Evolutionary conservation across 495 filamentous ascomycete species (phyloP), one percentile per base, ranked within the genome.

Genomic region (Entonaema liquescens): DNA sequence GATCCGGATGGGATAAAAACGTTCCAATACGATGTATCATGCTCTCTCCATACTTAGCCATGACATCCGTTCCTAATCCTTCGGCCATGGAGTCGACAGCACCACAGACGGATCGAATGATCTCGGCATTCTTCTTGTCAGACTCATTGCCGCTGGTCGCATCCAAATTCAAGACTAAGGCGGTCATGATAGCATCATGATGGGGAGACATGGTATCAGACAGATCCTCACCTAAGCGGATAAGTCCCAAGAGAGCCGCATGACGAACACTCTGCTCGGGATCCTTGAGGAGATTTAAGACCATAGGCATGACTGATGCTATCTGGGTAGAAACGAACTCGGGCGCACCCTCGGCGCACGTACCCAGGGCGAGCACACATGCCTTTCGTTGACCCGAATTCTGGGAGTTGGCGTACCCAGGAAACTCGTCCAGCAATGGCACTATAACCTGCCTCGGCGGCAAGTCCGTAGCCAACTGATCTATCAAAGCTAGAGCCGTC

Each of bases 401-500:
- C 59, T 78, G 76, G 74, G 85, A 88, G 73, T 84, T 88, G 77
- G 94, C 90, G 76, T 95, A 98, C 59, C 88, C 85, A 11, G 92
- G 90, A 42, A 99, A 89, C 8, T 89, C 87, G 59, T 96, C 90
- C 33, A 99, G 89, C 15, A 99, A 85, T 5, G 95, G 95, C 35
- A 98, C 94, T 65, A 98, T 90, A 7, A 99, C 95, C 80, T 97
- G 95, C 72, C 91, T 94, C 0, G 95, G 95, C 28, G 95, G 95
- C 21, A 99, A 82, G 72, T 92, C 92, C 59, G 87, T 89, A 52
- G 94, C 89, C 69, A 98, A 89, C 78, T 94, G 90, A 74, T 98
- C 95, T 28, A 99, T 87, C 12, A 99, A 84, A 50, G 90, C 89
- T 33, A 99, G 85, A 31, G 95, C 94, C n/a, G 92, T 91, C 31